Evolutionary conservation across 1,284 basidiomycete species (phyloP).

Genomic region (Gymnopus androsaceus): DNA sequence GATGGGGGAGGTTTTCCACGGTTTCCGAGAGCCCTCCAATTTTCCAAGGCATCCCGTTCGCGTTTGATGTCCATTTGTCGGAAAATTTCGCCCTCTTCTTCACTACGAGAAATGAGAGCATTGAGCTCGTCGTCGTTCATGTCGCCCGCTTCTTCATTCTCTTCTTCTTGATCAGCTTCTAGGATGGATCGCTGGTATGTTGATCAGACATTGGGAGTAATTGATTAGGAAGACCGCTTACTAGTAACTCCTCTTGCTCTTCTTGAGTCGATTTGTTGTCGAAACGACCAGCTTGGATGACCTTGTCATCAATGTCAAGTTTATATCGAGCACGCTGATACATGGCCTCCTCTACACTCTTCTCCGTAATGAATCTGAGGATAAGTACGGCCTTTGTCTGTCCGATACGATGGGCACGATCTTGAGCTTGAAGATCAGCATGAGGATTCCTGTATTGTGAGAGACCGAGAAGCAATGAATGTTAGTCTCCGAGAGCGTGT

Average conservation of each 20-base stretch:
- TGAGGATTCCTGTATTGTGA: constrained; percentile 80
- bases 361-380: constrained; percentile 95
- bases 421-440: constrained; percentile 98
- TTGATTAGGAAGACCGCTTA: constrained; percentile 40
- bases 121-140: constrained; percentile 98
- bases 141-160: constrained; percentile 91
- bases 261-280: constrained; percentile 98
- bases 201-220: constrained; percentile 11
- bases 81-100: constrained; percentile 82
- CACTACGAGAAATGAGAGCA: constrained; percentile 86
- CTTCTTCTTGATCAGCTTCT: constrained; percentile 91
- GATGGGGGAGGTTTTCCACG: constrained; percentile 78
- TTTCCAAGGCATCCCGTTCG: constrained; percentile 66
- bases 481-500: neutral
- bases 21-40: constrained; percentile 78
- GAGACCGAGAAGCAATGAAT: constrained; percentile 7
- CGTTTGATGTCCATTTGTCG: constrained; percentile 85
- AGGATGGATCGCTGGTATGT: constrained; percentile 70
- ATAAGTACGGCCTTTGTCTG: constrained; percentile 99
- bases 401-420: constrained; percentile 99
- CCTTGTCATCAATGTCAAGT: constrained; percentile 99
- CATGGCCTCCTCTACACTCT: constrained; percentile 98
- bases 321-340: constrained; percentile 94
- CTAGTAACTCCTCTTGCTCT: constrained; percentile 94
- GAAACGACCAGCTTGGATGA: constrained; percentile 98